Evolutionary conservation across 2,329 filamentous ascomycete species (phyloP).

Genomic region (Diaporthe nobilis): DNA sequence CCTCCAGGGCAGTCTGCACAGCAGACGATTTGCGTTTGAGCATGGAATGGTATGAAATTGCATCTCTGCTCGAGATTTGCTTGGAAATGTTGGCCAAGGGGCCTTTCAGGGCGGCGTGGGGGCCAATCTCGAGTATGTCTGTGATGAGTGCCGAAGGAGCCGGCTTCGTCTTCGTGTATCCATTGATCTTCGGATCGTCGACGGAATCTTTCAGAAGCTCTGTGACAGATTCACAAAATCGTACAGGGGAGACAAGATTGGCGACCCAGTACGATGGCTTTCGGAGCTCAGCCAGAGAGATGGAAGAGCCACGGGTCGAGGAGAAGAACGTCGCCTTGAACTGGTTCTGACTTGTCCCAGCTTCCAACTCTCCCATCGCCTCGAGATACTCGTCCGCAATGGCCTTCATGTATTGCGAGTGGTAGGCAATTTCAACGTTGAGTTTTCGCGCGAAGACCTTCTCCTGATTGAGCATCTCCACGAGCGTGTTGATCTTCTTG

Average conservation of each 20-base stretch:
- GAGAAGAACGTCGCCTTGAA: constrained; percentile 45
- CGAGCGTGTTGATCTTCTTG: constrained; percentile 44
- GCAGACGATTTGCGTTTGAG: constrained; percentile 42
- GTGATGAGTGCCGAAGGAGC: constrained; percentile 39
- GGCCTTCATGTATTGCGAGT: constrained; percentile 50
- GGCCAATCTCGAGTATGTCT: constrained; percentile 47
- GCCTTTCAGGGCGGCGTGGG: constrained; percentile 47
- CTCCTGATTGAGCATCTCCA: constrained; percentile 41
- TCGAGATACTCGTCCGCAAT: constrained; percentile 44
- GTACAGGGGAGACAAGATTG: constrained; percentile 49
- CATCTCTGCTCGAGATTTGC: constrained; percentile 16
- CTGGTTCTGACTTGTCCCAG: constrained; percentile 18
- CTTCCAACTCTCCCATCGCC: constrained; percentile 42
- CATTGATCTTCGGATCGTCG: constrained; percentile 32
- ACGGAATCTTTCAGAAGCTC: constrained; percentile 40
- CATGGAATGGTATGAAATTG: constrained; percentile 29
- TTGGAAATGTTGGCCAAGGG: constrained; percentile 47
- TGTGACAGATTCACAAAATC: constrained; percentile 47
- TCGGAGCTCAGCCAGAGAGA: constrained; percentile 40
- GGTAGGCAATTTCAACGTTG: constrained; percentile 52
- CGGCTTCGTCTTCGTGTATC: constrained; percentile 16
- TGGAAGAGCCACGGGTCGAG: constrained; percentile 42
- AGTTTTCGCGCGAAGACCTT: constrained; percentile 47
- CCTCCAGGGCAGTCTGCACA: constrained; percentile 42
- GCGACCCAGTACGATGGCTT: constrained; percentile 48